Base-by-base conservation (phyloP, 1,284 basidiomycete genomes). In the Cryptococcus depauperatus region DNA sequence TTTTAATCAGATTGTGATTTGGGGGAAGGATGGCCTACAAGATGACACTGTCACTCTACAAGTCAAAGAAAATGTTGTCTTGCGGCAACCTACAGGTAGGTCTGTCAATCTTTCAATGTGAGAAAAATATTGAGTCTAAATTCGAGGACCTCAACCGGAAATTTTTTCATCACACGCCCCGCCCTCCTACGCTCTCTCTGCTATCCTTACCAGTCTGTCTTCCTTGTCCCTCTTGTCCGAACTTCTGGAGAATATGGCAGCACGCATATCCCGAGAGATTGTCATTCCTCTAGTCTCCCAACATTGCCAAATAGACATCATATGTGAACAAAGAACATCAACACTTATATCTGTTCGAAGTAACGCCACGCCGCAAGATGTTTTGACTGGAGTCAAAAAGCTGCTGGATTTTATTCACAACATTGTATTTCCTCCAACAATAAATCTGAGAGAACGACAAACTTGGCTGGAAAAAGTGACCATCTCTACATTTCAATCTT, bases 401-500 rank as follows among this genome's bases (percentile, higher is more conserved):
- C 16, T 55, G 1, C 48, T 62, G 7, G 14, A 48, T 0, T 60
- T 61, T 40, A 42, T 59, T 13, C 23, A 33, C 9, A 25, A 32
- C 4, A 34, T 41, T n/a, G 43, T 60, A 7, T 37, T 57, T 34
- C 51, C 46, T 3, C 6, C 40, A 0, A 9, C 27, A n/a, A 13
- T 47, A n/a, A 10, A 25, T 0, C 4, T 41, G 2, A 21, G 38
- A 6, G 55, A 51, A 27, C 44, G 55, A 22, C 28, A 40, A 5
- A 22, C 37, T 10, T 64, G 59, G 39, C 13, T 59, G 3, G 4
- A 21, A 1, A 38, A 32, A 4, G 16, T 59, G 3, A 50, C 45
- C 11, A 26, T 26, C 1, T 29, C 45, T 8, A 44, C 46, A 3
- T 55, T 61, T 21, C 28, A 47, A 5, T 14, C 78, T n/a, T 58